phyloP scores from a whole-genome alignment of 2,329 filamentous ascomycete genomes.

The Hymenoscyphus albidus region DNA sequence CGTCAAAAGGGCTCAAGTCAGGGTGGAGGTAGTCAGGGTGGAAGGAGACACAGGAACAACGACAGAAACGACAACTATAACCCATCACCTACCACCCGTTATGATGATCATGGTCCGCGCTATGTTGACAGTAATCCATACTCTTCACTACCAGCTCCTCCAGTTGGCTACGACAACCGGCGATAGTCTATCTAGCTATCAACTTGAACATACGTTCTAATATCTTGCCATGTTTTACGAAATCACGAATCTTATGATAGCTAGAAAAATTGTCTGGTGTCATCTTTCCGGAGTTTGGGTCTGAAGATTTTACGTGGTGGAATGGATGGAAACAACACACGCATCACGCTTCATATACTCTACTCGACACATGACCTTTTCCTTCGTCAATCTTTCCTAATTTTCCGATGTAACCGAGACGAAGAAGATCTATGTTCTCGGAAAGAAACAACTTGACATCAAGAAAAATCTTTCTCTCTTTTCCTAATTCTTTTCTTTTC shows the following conservation, averaged over 20 bases:
- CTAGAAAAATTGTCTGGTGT: neutral
- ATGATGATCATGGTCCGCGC: slow-evolving; percentile 36
- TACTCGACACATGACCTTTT: neutral
- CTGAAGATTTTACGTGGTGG: neutral
- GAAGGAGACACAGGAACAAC: slow-evolving; percentile 27
- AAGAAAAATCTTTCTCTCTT: slow-evolving; percentile 13
- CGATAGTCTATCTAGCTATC: slow-evolving; percentile 8
- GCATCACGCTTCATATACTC: neutral
- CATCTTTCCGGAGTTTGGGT: neutral
- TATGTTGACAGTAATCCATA: slow-evolving; percentile 47
- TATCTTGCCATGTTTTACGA: slow-evolving; percentile 1
- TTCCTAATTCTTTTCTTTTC: slow-evolving; percentile 8
- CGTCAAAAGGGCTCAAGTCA: slow-evolving; percentile 34
- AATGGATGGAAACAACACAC: neutral
- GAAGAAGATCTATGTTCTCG: neutral
- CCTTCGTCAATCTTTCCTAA: neutral
- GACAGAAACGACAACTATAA: slow-evolving; percentile 8
- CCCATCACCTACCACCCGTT: slow-evolving; percentile 25
- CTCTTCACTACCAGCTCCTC: slow-evolving; percentile 34
- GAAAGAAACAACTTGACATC: no score
- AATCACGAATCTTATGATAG: neutral
- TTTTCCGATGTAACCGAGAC: neutral
- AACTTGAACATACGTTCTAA: neutral
- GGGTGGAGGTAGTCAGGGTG: slow-evolving; percentile 24
- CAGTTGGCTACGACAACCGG: slow-evolving; percentile 29